Evolutionary conservation across 352 stramenopile genomes (phyloP), one percentile per base, ranked within the genome.

Genomic region (Globisporangium splendens): DNA sequence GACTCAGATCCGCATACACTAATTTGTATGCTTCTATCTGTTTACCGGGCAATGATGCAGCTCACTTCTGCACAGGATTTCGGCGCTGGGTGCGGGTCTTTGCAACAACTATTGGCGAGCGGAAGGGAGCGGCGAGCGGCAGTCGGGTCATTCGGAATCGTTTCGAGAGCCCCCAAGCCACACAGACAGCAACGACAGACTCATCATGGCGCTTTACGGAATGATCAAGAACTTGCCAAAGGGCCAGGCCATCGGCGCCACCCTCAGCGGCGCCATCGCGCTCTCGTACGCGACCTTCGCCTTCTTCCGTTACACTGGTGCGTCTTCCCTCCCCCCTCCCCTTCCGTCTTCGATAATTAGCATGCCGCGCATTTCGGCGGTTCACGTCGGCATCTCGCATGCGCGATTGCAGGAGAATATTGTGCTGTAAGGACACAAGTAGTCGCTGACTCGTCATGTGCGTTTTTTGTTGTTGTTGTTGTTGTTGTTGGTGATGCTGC

Each of bases 151-250:
- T 62, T 69, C 62, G 65, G 68, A 73, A 60, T 65, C 61, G 47
- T 43, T 43, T 43, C 38, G 39, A 44, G 43, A 35, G 8, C 57
- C 46, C 48, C 43, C 62, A 74, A 61, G 69, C 63, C 66, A 39
- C 42, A 68, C 63, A 46, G 46, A 68, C 63, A 46, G 46, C 38
- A 55, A 42, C 41, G 33, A 42, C 22, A 53, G 46, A 21, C 59
- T 54, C 48, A 59, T 39, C 55, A 82, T 35, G 50, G 76, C 89
- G 76, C 75, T 92, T 62, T 88, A 85, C 75, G 55, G 69, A 50
- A 46, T 85, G 51, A 77, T 74, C 58, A 81, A 86, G 73, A 88
- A 86, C 68, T 60, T 91, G 55, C 77, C 79, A 48, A 89, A 86
- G 72, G 61, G 54, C 56, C 75, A 71, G 62, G 79, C 72, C 52